phyloP scores from a whole-genome alignment of 495 filamentous ascomycete species.

The Astrocystis sublimbata region DNA sequence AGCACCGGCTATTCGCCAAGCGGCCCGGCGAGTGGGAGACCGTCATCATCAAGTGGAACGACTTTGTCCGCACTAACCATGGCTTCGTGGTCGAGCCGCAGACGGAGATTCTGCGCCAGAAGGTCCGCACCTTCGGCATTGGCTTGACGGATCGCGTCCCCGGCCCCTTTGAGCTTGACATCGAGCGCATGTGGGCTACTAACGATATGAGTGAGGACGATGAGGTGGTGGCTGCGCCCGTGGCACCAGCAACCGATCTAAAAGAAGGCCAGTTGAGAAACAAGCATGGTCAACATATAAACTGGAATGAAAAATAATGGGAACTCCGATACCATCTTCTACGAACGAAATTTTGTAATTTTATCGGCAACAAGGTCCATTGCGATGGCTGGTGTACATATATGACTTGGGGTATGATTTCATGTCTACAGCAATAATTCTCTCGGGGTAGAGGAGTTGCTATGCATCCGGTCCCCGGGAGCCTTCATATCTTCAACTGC shows the following conservation, averaged over 20 bases:
- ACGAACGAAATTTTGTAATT: not conserved
- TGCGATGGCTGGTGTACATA: slow-evolving; percentile 4
- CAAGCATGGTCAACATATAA: slow-evolving; percentile 48
- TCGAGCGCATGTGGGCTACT: slow-evolving; percentile 84
- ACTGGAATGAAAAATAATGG: slow-evolving; percentile 40
- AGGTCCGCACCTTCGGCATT: slow-evolving; percentile 81
- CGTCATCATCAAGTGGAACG: slow-evolving; percentile 79
- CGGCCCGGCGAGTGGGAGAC: slow-evolving; percentile 90
- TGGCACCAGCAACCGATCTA: not conserved
- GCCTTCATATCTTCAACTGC: slow-evolving; percentile 20
- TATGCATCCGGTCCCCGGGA: not conserved
- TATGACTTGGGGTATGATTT: slow-evolving; percentile 19
- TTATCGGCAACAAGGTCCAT: not conserved
- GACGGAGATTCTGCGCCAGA: slow-evolving; percentile 79
- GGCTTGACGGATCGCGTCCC: slow-evolving; percentile 85
- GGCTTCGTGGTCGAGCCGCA: slow-evolving; percentile 90
- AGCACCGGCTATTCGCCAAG: slow-evolving; percentile 85
- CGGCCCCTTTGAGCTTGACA: slow-evolving; percentile 79
- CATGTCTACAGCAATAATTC: slow-evolving; percentile 5
- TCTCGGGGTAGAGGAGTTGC: not conserved
- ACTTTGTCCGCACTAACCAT: slow-evolving; percentile 93
- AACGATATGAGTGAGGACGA: slow-evolving; percentile 54
- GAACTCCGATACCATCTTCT: not conserved
- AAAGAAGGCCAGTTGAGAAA: slow-evolving; percentile 45
- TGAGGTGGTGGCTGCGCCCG: slow-evolving; percentile 21